Base-by-base conservation (phyloP, 2,329 filamentous ascomycete genomes). In the Tolypocladium pustulatum region DNA sequence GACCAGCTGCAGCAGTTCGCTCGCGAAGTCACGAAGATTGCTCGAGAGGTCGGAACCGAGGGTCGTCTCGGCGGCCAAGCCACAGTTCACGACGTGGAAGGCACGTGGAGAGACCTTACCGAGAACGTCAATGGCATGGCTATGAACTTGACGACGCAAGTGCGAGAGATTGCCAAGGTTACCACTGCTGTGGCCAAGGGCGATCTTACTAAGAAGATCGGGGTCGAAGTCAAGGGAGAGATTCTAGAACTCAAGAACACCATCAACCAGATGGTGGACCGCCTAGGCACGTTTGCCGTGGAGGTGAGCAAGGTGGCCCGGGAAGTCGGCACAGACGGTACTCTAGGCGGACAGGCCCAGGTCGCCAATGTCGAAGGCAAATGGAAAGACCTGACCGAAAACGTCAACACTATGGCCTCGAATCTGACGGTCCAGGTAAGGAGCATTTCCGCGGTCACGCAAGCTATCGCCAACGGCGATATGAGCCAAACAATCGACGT, bases 241-340 rank as follows among this genome's bases (percentile, higher is more conserved):
- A 97, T 99, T 66, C 77, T 95, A 57, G 90, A 96, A 70, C 79
- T 99, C 62, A 99, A 99, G 76, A 91, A 92, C 68, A 99, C 93
- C 9, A 97, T 97, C 78, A 97, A 97, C 74, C 95, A 90, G 69
- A 97, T 97, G 93, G 94, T 97, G 71, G 93, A 97, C 73, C 91
- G 96, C 67, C 81, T 97, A 52, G 91, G 95, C 66, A 93, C 93
- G 53, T 97, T 97, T 71, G 93, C 93, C 59, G 94, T 94, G 65
- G 92, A 97, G 73, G 93, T 97, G 71, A 97, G 93, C 72, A 92
- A 94, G 72, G 87, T 97, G 64, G 93, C 93, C 55, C 88, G 91
- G 71, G 93, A 97, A 75, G 93, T 97, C 78, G 93, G 93, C 66
- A 97, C 93, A 2, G 93, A 97, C 73, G 93, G 93, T 64, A 93